Conservation (phyloP, 2,329 filamentous ascomycete species). For the Diaporthe caulivora region DNA sequence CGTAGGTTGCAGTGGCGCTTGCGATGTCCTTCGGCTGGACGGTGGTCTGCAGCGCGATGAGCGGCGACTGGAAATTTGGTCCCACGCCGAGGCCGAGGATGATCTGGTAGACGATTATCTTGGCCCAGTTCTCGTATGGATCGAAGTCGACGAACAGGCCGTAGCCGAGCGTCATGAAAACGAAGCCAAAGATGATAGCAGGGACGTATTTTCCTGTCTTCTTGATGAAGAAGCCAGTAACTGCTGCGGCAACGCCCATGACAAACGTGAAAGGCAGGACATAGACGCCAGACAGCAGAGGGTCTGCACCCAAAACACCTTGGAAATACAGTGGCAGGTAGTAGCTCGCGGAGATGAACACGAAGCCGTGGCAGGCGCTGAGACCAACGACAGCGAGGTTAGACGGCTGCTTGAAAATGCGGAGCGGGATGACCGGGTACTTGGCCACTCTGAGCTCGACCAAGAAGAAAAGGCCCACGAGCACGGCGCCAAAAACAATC, state of each 20-base stretch:
- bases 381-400: conserved; percentile 68
- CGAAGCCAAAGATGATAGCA: conserved; percentile 65
- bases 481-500: conserved; percentile 68
- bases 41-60: conserved; percentile 74
- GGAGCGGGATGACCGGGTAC: conserved; percentile 77
- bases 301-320: conserved; percentile 70
- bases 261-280: conserved; percentile 71
- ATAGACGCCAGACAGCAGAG: conserved; percentile 71
- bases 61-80: conserved; percentile 72
- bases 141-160: conserved; percentile 69
- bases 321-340: conserved; percentile 83
- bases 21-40: conserved; percentile 72
- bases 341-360: conserved; percentile 76
- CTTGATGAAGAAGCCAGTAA: conserved; percentile 57
- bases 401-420: conserved; percentile 67
- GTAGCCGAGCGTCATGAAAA: conserved; percentile 69
- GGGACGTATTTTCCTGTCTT: conserved; percentile 71
- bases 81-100: conserved; percentile 72
- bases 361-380: conserved; percentile 61
- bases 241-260: conserved; percentile 58
- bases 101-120: conserved; percentile 68
- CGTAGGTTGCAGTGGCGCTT: conserved; percentile 72
- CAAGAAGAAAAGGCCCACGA: conserved; percentile 65
- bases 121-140: conserved; percentile 59
- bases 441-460: conserved; percentile 74